Evolutionary conservation across 2,329 filamentous ascomycete genomes (phyloP), one percentile per base, ranked within the genome.

Genomic region (Zasmidium cellare): DNA sequence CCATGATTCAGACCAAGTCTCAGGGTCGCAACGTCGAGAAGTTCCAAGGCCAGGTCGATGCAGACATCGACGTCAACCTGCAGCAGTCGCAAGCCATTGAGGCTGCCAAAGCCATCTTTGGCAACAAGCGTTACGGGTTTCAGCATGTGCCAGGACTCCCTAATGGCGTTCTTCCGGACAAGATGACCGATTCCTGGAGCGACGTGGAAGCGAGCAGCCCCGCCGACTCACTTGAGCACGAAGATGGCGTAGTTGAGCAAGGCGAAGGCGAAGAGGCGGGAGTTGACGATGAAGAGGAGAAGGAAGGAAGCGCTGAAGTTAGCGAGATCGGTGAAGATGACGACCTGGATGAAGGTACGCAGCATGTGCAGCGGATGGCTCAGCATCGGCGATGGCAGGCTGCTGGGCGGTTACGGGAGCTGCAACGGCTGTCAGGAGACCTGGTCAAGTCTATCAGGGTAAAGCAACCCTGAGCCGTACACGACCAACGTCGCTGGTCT

Each of bases 1-100:
- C 55, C n/a, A 60, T 73, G 55, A 46, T 77, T 31, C 56, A 51
- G 16, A 48, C 51, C 46, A 68, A 64, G 44, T 20, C 45, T 16
- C 22, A 48, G 1, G 61, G 63, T n/a, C 58, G 52, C 18, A 65
- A 65, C 23, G 65, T 67, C 6, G 46, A 16, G 16, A 28, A 16
- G 11, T 53, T 35, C 51, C 44, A 2, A 3, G 51, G 41, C 31
- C 51, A 46, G 23, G 18, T 53, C n/a, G 51, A 23, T 22, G 47
- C 3, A 18, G 47, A 41, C 7, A 3, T 16, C 16, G 35, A 41
- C 12, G 35, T 41, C 35, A 9, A 41, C n/a, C 12, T 14, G n/a
- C 35, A 41, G 35, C 35, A 41, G n/a, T 18, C 12, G 16, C 11
- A 6, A 14, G 16, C n/a, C 7, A 9, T n/a, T 14, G 35, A n/a